Percentiles rank a stretch among this genome's conserved stretches.
These are phyloP conservation scores for Eutrema japonicum DNA, from an alignment of 345 rosid species.

Conservation along the genomic window DNA sequence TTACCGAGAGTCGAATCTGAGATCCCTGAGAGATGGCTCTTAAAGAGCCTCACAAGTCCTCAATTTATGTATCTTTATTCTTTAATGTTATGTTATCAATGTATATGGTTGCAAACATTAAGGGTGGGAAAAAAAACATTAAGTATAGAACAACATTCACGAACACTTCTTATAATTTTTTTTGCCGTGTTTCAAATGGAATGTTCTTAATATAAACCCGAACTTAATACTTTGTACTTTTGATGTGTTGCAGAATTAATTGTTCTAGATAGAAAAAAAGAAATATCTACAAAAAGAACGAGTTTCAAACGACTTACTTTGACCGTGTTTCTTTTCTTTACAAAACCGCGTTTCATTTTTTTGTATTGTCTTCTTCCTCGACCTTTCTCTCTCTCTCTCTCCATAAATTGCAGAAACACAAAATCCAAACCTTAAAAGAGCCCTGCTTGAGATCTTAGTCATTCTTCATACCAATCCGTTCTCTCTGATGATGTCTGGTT, in stretches of 20 bases:
- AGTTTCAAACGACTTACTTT: conserved; percentile 36
- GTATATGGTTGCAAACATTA: too few relatives aligned
- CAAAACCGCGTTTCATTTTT: conserved; percentile 43
- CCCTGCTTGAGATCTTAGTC: conserved; percentile 12
- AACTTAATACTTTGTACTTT: background rate
- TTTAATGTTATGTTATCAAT: background rate
- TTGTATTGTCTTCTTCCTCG: conserved; percentile 41
- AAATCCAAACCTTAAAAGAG: conserved; percentile 12
- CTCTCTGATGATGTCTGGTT: conserved; percentile 34
- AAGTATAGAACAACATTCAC: background rate
- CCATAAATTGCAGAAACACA: conserved; percentile 22
- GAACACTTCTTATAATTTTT: background rate
- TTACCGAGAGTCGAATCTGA: too few relatives aligned
- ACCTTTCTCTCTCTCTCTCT: conserved; percentile 13
- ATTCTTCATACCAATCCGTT: background rate
- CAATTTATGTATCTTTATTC: background rate
- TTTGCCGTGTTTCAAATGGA: background rate
- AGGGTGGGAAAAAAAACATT: too few relatives aligned
- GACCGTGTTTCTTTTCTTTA: conserved; percentile 29
- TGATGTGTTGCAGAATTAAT: background rate
- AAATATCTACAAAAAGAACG: conserved; percentile 13
- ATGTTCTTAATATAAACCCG: conserved; percentile 1
- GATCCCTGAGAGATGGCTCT: too few relatives aligned
- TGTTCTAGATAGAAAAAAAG: conserved; percentile 17
- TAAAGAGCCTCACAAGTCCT: too few relatives aligned